A percentile compares a stretch with the other conserved stretches of the same genome.
phyloP scores from a whole-genome alignment of 495 filamentous ascomycete genomes.

The Penicillium simplicissimum region DNA sequence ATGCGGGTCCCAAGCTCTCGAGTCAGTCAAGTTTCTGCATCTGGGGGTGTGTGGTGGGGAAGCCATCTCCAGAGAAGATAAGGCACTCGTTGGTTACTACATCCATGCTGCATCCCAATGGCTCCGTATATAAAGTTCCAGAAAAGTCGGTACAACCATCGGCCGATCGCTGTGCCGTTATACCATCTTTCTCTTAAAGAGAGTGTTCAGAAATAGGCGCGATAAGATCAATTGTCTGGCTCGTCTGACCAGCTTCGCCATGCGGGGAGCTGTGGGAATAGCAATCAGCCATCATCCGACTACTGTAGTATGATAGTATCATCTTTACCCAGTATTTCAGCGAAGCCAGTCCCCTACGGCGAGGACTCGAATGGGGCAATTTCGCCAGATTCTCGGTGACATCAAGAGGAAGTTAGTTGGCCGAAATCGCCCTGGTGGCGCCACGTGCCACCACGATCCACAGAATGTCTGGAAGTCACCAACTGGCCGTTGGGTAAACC shows the following conservation, averaged over 20 bases:
- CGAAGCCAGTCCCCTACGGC: not conserved
- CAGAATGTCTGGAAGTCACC: not conserved
- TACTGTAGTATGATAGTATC: not conserved
- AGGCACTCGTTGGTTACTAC: too few species aligned
- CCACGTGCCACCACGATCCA: not conserved
- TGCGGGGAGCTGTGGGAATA: not conserved
- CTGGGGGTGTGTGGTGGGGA: not conserved
- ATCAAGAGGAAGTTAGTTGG: not conserved
- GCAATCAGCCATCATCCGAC: not conserved
- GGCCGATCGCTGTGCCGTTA: not conserved
- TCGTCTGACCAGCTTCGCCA: not conserved
- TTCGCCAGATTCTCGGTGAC: slow-evolving; percentile 1
- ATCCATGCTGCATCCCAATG: not conserved
- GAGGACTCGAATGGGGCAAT: not conserved
- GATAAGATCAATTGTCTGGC: not conserved
- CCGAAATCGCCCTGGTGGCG: not conserved
- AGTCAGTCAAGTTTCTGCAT: not conserved
- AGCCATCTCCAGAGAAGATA: not conserved
- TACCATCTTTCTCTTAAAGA: not conserved
- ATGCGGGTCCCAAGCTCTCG: not conserved
- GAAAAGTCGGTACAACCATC: not conserved
- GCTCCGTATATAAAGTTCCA: not conserved
- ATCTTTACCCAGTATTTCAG: too few species aligned
- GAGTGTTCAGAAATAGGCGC: not conserved
- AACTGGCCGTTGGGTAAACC: not conserved